Base-by-base conservation (phyloP, 1,139 yeast genomes). In the Geotrichum bryndzae region DNA sequence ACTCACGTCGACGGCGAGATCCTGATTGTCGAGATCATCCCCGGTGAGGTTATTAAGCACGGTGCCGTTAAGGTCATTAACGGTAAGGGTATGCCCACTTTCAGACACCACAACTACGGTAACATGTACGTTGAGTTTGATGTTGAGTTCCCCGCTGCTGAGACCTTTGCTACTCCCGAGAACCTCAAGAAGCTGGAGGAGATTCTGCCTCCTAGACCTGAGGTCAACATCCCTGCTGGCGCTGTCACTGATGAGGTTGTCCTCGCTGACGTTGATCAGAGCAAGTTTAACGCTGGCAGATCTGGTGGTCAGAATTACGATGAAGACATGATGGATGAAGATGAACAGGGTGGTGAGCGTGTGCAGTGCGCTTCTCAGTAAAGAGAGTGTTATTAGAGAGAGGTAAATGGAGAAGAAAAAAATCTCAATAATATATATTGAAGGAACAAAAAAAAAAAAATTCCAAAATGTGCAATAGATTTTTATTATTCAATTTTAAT, bases 21-120 rank as follows among this genome's bases (percentile, higher is more conserved):
- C 82, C 80, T 94, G 72, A 90, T 91, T 82, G 84, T 91, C 63
- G 80, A 83, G 57, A 85, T 92, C 67, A 80, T 86, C 64, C 95
- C 98, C 61, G 99, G 99, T 75, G 97, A 92, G 79, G 91, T 92
- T 65, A 88, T 95, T 67, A 73, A 92, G 52, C 98, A 98, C 63
- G 96, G 90, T 66, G 76, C 81, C 54, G 79, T 87, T 70, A 91
- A 90, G 79, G 90, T 90, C 62, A 79, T 94, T 68, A 95, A 89
- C 70, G 90, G 87, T 70, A 92, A 92, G 79, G 99, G 99, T 86
- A 94, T 94, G 99, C 96, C 96, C 3, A 81, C 84, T 41, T 82
- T 83, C 73, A 74, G 78, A 52, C 76, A 72, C 62, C 79, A 76
- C 68, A 70, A 73, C 67, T 74, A 65, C 66, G 88, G 88, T 52